Evolutionary conservation across 2,329 filamentous ascomycete genomes (phyloP).

Genomic region (Claviceps sp.): DNA sequence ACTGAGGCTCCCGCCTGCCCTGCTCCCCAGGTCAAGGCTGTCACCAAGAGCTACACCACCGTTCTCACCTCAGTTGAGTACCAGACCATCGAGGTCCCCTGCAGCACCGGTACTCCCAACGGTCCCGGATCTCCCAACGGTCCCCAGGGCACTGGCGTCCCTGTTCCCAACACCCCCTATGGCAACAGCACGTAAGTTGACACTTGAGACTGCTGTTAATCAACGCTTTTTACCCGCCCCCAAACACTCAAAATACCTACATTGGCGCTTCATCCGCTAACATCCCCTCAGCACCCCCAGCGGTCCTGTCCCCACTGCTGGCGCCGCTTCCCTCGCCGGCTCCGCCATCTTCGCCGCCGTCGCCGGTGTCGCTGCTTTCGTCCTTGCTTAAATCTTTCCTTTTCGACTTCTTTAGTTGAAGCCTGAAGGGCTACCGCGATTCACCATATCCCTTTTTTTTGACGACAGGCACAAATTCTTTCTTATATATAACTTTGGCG

Average conservation of each 20-base stretch:
- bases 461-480: neutral
- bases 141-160: conserved; percentile 23
- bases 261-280: fast-evolving
- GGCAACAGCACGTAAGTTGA: conserved; percentile 16
- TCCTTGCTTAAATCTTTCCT: conserved; percentile 37
- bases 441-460: conserved; percentile 9
- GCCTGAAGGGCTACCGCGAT: conserved; percentile 26
- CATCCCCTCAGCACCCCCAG: conserved; percentile 11
- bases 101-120: conserved; percentile 17
- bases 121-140: conserved; percentile 1
- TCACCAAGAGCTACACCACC: conserved; percentile 43
- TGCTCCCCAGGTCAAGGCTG: conserved; percentile 32
- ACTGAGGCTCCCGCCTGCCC: conserved; percentile 14
- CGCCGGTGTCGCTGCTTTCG: conserved; percentile 39
- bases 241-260: too few species aligned
- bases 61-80: conserved; percentile 42
- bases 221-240: fast-evolving
- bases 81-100: conserved; percentile 32
- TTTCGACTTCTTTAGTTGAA: conserved; percentile 23
- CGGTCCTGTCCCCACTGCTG: conserved; percentile 30
- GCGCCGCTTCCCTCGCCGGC: conserved; percentile 38
- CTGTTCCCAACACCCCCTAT: conserved; percentile 26
- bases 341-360: conserved; percentile 40
- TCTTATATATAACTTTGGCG: conserved; percentile 4
- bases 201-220: neutral